Base-by-base conservation (phyloP, 148 eudicot species). In the Talinum fruticosum region DNA sequence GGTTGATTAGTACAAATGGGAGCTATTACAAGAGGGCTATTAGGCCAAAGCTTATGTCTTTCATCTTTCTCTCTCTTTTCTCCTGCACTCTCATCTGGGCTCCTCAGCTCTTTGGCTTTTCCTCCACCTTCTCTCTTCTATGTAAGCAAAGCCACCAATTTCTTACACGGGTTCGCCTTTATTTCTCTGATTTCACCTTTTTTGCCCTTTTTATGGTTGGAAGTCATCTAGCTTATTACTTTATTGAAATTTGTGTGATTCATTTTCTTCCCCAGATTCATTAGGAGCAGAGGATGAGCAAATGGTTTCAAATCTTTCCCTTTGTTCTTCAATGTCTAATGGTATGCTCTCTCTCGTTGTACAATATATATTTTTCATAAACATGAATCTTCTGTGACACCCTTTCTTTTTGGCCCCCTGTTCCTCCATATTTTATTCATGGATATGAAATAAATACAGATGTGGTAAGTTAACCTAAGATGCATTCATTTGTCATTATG, bases 241-340 rank as follows among this genome's bases (percentile, higher is more conserved):
- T 23, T 23, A 32, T 45, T 53, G 32, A 12, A 0, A 12, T 53
- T 2, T 37, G 37, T 24, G 61, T 57, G 79, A 38, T 84, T 79
- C 80, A 34, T 41, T 41, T 41, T 41, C 12, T 8, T 8, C 6
- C 47, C 47, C 85, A 93, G 97, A 85, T 88, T 83, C 93, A 71
- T 79, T 82, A 71, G 87, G 86, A 76, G 79, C 41, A 53, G 89
- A 84, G 49, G 77, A 87, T 84, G 87, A 73, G 62, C 78, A 76
- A 24, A 74, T 83, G 81, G 81, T 4, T 28, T 28, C 80, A 5
- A 76, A 86, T 78, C 75, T 77, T 71, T 80, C 87, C 62, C 79
- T 81, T 67, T 91, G 96, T 78, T 90, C 91, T 74, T 88, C 92
- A 24, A 87, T 93, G 62, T 75, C 91, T 75, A 87, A 88, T 79